Percentiles rank a stretch among this genome's conserved stretches.
Conservation (phyloP, 768 basidiomycete species). For the Russula earlei region DNA sequence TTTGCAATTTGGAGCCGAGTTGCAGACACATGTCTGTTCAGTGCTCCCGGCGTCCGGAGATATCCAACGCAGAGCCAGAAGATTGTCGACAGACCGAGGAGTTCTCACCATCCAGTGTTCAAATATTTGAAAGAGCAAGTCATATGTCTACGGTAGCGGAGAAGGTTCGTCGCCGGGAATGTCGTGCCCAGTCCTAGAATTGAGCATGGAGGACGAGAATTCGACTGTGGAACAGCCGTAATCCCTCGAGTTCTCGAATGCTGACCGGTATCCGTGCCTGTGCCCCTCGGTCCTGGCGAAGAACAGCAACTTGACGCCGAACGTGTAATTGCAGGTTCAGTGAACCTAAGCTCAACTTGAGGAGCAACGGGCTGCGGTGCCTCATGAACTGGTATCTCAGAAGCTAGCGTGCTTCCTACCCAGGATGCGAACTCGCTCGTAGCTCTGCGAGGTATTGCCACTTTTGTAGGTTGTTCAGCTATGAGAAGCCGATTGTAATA, state of each 20-base stretch:
- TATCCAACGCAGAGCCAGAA: not conserved
- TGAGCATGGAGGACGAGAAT: not conserved
- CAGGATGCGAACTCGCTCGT: not conserved
- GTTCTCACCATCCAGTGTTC: not conserved
- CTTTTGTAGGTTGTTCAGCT: constrained; percentile 2
- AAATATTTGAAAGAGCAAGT: not conserved
- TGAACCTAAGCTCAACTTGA: not conserved
- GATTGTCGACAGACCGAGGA: not conserved
- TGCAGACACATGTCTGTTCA: not conserved
- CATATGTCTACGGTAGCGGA: constrained; percentile 14
- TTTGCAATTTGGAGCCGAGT: not conserved
- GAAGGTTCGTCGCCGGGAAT: constrained; percentile 7
- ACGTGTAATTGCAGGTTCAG: not conserved
- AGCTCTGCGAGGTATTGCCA: not conserved
- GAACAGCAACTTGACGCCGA: not conserved
- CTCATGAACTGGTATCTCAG: not conserved
- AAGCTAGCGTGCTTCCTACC: not conserved
- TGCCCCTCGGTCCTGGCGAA: not conserved
- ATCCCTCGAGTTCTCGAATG: not conserved
- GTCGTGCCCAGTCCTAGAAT: not conserved
- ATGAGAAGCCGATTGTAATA: constrained; percentile 37
- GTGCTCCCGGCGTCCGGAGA: not conserved
- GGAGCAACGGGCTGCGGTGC: not conserved
- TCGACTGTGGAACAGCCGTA: not conserved
- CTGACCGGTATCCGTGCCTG: not conserved